These are phyloP conservation scores for Stachybotrys elegans DNA, from an alignment of 2,329 filamentous ascomycete species.

Conservation along the genomic window DNA sequence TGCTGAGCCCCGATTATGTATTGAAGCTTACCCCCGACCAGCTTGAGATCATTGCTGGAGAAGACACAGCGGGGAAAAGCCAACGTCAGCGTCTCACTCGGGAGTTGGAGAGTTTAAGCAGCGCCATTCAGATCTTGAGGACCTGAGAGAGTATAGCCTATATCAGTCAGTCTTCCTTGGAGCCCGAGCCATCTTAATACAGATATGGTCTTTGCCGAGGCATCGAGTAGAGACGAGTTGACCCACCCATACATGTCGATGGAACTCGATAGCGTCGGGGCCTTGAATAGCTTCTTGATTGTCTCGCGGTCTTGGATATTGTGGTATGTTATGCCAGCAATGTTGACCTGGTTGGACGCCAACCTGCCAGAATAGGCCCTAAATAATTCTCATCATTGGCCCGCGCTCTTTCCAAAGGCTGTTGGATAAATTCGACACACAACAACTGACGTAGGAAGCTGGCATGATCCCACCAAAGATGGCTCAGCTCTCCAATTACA, in stretches of 20 bases:
- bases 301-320: not conserved
- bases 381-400: too few relatives aligned
- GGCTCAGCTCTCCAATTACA: not conserved
- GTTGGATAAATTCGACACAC: not conserved
- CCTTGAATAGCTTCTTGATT: not conserved
- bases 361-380: not conserved
- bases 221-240: not conserved
- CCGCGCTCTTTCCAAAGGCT: too few relatives aligned
- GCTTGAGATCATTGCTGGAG: slow-evolving; percentile 53
- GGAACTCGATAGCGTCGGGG: not conserved
- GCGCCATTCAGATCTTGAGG: slow-evolving; percentile 22
- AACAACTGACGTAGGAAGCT: not conserved
- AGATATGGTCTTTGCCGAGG: not conserved
- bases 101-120: slow-evolving; percentile 40
- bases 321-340: not conserved
- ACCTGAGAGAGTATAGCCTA: not conserved
- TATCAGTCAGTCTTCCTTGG: too few relatives aligned
- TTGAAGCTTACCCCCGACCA: slow-evolving; percentile 39
- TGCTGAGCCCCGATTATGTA: slow-evolving; percentile 49
- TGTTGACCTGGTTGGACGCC: not conserved
- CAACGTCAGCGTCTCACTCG: slow-evolving; percentile 36
- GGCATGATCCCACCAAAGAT: not conserved
- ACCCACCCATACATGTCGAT: not conserved
- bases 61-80: slow-evolving; percentile 38
- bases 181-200: too few relatives aligned